Evolutionary conservation across 2,329 filamentous ascomycete species (phyloP).

Genomic region (Mycosphaerella arachidis): DNA sequence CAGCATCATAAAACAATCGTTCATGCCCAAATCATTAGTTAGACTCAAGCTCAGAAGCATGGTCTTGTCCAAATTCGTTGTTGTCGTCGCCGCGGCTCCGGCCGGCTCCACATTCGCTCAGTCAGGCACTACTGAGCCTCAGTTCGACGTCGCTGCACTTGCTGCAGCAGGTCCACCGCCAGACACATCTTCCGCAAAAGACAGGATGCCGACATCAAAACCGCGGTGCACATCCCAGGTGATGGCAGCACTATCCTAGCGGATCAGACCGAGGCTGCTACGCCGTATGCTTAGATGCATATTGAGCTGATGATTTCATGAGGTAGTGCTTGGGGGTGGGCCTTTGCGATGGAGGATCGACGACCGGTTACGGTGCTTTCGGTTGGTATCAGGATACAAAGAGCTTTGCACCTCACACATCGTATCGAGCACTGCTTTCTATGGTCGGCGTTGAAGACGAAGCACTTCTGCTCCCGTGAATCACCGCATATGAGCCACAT

Average conservation of each 20-base stretch:
- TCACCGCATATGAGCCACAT: neutral
- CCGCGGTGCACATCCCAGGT: constrained; percentile 6
- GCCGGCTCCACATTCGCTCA: neutral
- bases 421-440: neutral
- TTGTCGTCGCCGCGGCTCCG: neutral
- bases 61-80: too few species aligned
- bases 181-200: constrained; percentile 10
- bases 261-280: neutral
- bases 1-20: too few species aligned
- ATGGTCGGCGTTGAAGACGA: neutral
- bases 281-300: neutral
- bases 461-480: too few species aligned
- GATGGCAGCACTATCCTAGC: neutral
- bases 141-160: constrained; percentile 10
- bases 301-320: too few species aligned
- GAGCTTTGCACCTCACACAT: neutral
- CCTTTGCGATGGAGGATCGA: neutral
- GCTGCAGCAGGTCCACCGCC: constrained; percentile 9
- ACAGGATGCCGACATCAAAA: constrained; percentile 1
- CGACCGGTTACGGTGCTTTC: neutral
- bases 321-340: neutral
- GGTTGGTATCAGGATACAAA: neutral
- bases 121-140: neutral
- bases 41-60: too few species aligned
- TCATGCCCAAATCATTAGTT: too few species aligned